Conservation (phyloP, 2,329 filamentous ascomycete species). For the Talaromyces albobiverticillius region DNA sequence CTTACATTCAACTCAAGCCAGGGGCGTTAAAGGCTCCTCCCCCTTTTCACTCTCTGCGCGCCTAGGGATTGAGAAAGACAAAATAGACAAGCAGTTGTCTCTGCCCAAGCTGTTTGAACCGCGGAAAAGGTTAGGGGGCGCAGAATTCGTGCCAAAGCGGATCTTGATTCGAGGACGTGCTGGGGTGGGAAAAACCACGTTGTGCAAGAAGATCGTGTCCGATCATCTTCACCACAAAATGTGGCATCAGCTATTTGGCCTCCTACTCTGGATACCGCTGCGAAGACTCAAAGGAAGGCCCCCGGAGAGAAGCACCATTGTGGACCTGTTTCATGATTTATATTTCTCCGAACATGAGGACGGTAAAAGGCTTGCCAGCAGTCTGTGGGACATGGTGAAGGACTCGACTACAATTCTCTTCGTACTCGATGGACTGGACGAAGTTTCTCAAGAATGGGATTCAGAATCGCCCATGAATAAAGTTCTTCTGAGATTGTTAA, state of each 20-base stretch:
- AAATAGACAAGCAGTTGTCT: constrained; percentile 20
- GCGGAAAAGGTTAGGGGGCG: constrained; percentile 20
- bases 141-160: constrained; percentile 23
- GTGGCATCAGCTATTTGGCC: constrained; percentile 32
- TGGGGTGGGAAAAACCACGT: constrained; percentile 40
- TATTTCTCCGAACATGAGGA: background rate
- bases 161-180: constrained; percentile 37
- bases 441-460: constrained; percentile 30
- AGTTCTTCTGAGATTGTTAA: background rate
- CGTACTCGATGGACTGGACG: constrained; percentile 46
- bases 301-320: background rate
- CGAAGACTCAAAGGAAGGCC: constrained; percentile 25
- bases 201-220: constrained; percentile 42
- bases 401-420: constrained; percentile 25
- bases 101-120: constrained; percentile 25
- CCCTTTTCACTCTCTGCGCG: constrained; percentile 27
- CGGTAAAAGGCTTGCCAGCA: background rate
- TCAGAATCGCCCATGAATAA: background rate
- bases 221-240: constrained; percentile 24
- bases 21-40: constrained; percentile 9
- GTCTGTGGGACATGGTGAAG: background rate
- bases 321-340: background rate
- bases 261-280: constrained; percentile 41
- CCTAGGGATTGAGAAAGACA: constrained; percentile 25
- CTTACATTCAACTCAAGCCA: background rate